A percentile compares a stretch with the other conserved stretches of the same genome.
phyloP scores from a whole-genome alignment of 1,284 basidiomycete species.

The Heterobasidion parviporum region DNA sequence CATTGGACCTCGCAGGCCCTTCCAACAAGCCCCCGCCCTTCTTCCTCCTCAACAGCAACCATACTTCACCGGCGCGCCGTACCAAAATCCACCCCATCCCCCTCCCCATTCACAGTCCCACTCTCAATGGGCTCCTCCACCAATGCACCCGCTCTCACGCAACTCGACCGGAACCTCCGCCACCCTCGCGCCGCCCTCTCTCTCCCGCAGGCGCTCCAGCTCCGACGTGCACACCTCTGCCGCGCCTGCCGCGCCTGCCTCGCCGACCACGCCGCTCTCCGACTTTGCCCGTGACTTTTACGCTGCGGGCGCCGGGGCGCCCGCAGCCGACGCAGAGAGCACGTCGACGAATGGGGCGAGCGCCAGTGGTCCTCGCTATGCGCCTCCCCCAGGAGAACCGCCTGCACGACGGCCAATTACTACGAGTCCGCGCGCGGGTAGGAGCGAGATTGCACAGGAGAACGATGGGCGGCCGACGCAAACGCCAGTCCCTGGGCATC shows the following conservation, averaged over 20 bases:
- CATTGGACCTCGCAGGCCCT: slow-evolving; percentile 53
- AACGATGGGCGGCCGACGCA: slow-evolving; percentile 55
- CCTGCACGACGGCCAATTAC: slow-evolving; percentile 7
- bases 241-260: slow-evolving; percentile 3
- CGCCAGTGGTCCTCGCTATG: slow-evolving; percentile 8
- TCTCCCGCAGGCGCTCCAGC: slow-evolving; percentile 4
- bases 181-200: not conserved
- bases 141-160: not conserved
- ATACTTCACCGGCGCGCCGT: not conserved
- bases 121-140: not conserved
- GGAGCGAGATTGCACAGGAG: slow-evolving; percentile 2
- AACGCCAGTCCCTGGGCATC: slow-evolving; percentile 49
- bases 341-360: not conserved
- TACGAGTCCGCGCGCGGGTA: not conserved
- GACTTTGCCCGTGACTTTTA: slow-evolving; percentile 54
- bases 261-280: slow-evolving; percentile 20
- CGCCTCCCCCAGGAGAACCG: slow-evolving; percentile 19
- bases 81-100: not conserved
- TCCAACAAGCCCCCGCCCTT: slow-evolving; percentile 34
- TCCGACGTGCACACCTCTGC: slow-evolving; percentile 10
- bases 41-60: not conserved
- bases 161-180: not conserved
- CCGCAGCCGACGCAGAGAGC: not conserved
- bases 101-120: not conserved
- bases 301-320: slow-evolving; percentile 26